phyloP scores from a whole-genome alignment of 192 early-diverging fungal genomes.

The Endogone sp. region DNA sequence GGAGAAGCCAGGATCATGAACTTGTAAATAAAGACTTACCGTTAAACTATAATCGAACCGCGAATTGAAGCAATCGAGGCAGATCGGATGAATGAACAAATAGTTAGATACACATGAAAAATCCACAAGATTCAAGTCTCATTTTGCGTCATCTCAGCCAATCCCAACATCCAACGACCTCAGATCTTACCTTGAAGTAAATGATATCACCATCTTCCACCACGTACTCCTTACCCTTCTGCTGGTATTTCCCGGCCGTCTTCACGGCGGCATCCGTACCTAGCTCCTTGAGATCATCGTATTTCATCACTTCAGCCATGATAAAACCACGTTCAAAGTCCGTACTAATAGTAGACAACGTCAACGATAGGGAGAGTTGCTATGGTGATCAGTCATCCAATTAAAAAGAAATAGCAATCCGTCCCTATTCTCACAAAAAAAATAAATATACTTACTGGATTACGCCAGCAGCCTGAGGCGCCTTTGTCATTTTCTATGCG shows the following conservation, averaged over 20 bases:
- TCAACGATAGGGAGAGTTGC: background rate
- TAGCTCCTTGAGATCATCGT: constrained; percentile 78
- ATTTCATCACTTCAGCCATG: constrained; percentile 91
- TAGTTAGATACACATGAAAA: too few species aligned
- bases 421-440: constrained; percentile 26
- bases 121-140: too few species aligned
- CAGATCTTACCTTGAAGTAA: constrained; percentile 55
- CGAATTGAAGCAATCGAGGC: too few species aligned
- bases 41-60: background rate
- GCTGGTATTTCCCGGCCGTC: constrained; percentile 82
- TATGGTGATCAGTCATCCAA: too few species aligned
- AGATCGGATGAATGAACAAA: background rate
- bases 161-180: background rate
- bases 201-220: constrained; percentile 95
- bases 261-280: constrained; percentile 90
- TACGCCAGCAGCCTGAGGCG: constrained; percentile 85
- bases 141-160: too few species aligned
- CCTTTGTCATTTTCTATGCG: constrained; percentile 29
- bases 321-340: constrained; percentile 87
- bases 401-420: constrained; percentile 5
- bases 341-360: constrained; percentile 26
- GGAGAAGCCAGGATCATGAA: too few species aligned
- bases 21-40: too few species aligned
- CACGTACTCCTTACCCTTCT: constrained; percentile 90
- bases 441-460: constrained; percentile 67